Conservation (phyloP, 2,329 filamentous ascomycete genomes). For the Arthrobotrys conoides region DNA sequence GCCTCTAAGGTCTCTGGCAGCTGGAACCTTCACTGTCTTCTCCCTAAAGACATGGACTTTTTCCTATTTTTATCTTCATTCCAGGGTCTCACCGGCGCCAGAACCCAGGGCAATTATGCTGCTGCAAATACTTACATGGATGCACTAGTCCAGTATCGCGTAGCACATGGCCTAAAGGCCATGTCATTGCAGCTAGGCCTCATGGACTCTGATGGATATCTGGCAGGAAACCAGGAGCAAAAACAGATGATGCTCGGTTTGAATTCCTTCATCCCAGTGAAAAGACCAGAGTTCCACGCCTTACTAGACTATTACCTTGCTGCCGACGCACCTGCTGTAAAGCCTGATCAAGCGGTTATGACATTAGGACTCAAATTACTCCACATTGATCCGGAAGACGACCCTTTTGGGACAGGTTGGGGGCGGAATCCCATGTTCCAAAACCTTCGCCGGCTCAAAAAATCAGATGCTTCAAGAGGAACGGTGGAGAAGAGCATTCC, state of each 20-base stretch:
- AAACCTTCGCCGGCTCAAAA: slow-evolving; percentile 9
- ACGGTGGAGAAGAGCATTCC: not conserved
- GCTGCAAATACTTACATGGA: slow-evolving; percentile 69
- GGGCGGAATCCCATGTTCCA: slow-evolving; percentile 38
- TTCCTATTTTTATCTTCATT: slow-evolving; percentile 69
- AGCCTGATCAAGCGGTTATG: not conserved
- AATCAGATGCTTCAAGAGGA: not conserved
- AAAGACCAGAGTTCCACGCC: slow-evolving; percentile 32
- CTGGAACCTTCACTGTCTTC: slow-evolving; percentile 72
- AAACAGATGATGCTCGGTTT: slow-evolving; percentile 26
- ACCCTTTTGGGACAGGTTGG: slow-evolving; percentile 42
- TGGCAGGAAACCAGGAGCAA: slow-evolving; percentile 38
- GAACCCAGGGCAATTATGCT: slow-evolving; percentile 69
- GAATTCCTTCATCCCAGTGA: slow-evolving; percentile 20
- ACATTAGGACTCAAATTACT: slow-evolving; percentile 12
- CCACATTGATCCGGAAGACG: slow-evolving; percentile 24
- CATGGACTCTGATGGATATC: slow-evolving; percentile 63
- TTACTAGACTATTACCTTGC: slow-evolving; percentile 30
- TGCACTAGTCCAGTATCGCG: slow-evolving; percentile 66
- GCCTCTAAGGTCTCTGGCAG: slow-evolving; percentile 72
- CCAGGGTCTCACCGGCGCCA: slow-evolving; percentile 66
- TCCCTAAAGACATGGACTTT: slow-evolving; percentile 67
- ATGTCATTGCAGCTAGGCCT: slow-evolving; percentile 65
- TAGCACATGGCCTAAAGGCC: slow-evolving; percentile 64
- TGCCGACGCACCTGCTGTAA: not conserved